Percentiles rank a stretch among this genome's conserved stretches.
Conservation (phyloP, 2,329 filamentous ascomycete species). For the Aspergillus amoenus region DNA sequence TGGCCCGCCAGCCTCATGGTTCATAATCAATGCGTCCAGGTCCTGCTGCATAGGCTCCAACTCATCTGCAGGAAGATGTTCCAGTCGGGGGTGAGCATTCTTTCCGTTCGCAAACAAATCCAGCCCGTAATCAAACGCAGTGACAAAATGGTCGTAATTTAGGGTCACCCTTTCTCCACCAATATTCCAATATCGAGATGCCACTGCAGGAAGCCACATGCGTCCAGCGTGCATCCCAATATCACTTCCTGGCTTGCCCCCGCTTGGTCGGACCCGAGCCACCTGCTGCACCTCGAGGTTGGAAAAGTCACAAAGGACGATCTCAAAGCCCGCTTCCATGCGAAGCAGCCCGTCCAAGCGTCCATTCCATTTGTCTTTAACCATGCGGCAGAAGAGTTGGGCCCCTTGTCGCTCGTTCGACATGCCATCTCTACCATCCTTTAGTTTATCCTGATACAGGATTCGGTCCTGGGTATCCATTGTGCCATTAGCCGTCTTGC, state of each 20-base stretch:
- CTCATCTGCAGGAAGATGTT: constrained; percentile 27
- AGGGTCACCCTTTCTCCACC: constrained; percentile 43
- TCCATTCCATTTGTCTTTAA: constrained; percentile 48
- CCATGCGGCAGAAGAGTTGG: constrained; percentile 55
- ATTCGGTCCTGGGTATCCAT: constrained; percentile 67
- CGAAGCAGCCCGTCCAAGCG: constrained; percentile 63
- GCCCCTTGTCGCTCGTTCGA: constrained; percentile 54
- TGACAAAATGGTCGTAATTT: constrained; percentile 52
- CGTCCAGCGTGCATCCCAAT: neutral
- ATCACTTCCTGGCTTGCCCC: neutral
- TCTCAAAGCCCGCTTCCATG: constrained; percentile 70
- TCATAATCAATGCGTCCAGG: constrained; percentile 45
- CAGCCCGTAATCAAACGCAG: constrained; percentile 45
- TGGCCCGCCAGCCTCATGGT: constrained; percentile 25
- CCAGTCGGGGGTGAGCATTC: constrained; percentile 41
- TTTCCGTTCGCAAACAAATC: constrained; percentile 38
- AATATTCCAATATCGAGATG: constrained; percentile 32
- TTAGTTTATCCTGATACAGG: constrained; percentile 47
- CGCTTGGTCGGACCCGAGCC: constrained; percentile 23
- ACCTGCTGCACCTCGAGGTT: constrained; percentile 41
- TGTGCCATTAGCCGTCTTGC: constrained; percentile 64
- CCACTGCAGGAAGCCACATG: constrained; percentile 24
- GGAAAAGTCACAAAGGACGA: constrained; percentile 66
- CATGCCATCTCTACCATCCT: constrained; percentile 4
- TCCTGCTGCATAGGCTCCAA: constrained; percentile 44